A percentile compares a stretch with the other conserved stretches of the same genome.
Evolutionary conservation across 2,329 filamentous ascomycete genomes (phyloP).

Genomic region (Cylindrodendrum hubeiense): DNA sequence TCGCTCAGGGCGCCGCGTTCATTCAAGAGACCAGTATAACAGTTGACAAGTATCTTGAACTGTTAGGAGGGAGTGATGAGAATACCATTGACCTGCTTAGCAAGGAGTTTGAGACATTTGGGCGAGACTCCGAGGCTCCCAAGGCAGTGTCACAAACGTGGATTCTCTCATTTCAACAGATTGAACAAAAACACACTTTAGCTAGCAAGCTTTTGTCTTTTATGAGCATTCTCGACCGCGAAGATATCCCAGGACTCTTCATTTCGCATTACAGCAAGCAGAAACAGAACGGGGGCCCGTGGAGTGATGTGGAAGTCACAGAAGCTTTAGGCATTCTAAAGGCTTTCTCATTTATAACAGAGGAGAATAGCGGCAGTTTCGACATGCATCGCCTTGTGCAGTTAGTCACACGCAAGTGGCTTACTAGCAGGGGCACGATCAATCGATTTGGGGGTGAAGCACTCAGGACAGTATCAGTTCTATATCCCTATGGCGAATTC

Average conservation of each 20-base stretch:
- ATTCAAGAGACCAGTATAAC: constrained; percentile 46
- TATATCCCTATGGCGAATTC: constrained; percentile 36
- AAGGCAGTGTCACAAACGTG: not conserved
- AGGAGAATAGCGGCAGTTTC: constrained; percentile 29
- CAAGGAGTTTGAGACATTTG: constrained; percentile 46
- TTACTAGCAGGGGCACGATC: constrained; percentile 25
- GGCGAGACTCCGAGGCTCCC: constrained; percentile 38
- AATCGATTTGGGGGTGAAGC: constrained; percentile 35
- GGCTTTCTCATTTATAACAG: constrained; percentile 46
- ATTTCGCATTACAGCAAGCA: constrained; percentile 29
- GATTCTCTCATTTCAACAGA: constrained; percentile 48
- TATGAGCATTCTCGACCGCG: constrained; percentile 46
- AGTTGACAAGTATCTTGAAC: constrained; percentile 43
- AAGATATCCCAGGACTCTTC: constrained; percentile 42
- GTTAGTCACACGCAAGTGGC: constrained; percentile 47
- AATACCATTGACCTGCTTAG: constrained; percentile 42
- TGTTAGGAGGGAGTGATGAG: constrained; percentile 43
- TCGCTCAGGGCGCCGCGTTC: constrained; percentile 50
- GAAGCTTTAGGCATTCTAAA: constrained; percentile 43
- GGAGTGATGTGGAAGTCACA: not conserved
- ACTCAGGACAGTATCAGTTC: constrained; percentile 28
- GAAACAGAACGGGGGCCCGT: not conserved
- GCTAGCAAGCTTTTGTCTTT: constrained; percentile 46
- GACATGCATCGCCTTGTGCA: constrained; percentile 53
- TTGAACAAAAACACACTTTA: constrained; percentile 35